Evolutionary conservation across 495 filamentous ascomycete species (phyloP).

Genomic region (Platismatia glauca): DNA sequence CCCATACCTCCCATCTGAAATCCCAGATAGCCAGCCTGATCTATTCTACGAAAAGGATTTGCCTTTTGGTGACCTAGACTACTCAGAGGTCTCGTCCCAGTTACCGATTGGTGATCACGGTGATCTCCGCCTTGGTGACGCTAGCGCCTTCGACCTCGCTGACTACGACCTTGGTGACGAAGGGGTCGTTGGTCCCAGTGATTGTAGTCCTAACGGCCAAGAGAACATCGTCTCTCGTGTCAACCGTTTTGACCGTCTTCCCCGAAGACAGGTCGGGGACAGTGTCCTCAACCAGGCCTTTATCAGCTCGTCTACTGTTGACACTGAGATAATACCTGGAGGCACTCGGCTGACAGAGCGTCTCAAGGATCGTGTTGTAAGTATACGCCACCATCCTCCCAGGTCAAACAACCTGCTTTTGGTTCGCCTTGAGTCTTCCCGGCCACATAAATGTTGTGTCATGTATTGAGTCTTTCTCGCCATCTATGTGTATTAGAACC

Average conservation of each 20-base stretch:
- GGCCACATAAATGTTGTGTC: background rate
- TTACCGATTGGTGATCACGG: background rate
- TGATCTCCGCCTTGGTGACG: background rate
- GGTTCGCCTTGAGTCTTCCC: background rate
- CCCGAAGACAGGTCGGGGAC: background rate
- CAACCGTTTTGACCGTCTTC: background rate
- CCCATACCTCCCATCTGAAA: background rate
- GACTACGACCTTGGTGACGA: background rate
- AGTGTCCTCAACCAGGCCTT: background rate
- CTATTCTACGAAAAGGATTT: background rate
- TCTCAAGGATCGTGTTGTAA: background rate
- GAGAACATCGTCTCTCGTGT: background rate
- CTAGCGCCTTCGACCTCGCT: background rate
- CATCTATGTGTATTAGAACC: background rate
- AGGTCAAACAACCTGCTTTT: background rate
- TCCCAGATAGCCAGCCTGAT: conserved; percentile 4
- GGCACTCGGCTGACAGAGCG: conserved; percentile 2
- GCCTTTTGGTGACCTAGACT: background rate
- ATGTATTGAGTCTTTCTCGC: background rate
- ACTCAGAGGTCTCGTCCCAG: background rate
- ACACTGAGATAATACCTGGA: conserved; percentile 7
- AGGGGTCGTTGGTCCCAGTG: background rate
- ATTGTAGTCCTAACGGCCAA: background rate
- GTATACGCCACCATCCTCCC: background rate
- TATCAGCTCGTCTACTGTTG: background rate